These are phyloP conservation scores for Xylaria sp. DNA, from an alignment of 2,329 filamentous ascomycete genomes.

Conservation along the genomic window DNA sequence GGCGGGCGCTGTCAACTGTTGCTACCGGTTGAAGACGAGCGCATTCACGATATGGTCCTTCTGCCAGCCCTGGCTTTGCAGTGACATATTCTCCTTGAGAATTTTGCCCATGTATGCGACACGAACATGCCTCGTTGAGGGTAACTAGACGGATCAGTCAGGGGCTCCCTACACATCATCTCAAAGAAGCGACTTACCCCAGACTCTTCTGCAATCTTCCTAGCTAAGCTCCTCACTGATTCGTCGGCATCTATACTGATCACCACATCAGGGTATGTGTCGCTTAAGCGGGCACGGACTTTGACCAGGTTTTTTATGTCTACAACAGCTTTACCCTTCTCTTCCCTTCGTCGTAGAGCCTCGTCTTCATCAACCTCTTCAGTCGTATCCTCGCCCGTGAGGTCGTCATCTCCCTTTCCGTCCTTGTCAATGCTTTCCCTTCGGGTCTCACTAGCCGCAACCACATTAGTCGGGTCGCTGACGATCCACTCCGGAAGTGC, in stretches of 20 bases:
- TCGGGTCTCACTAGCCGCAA: slow-evolving; percentile 33
- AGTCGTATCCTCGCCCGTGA: slow-evolving; percentile 37
- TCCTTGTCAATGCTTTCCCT: slow-evolving; percentile 30
- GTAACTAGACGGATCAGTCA: slow-evolving; percentile 53
- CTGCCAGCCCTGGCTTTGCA: slow-evolving; percentile 76
- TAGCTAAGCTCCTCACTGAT: slow-evolving; percentile 66
- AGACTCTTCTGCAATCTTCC: slow-evolving; percentile 67
- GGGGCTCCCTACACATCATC: slow-evolving; percentile 4
- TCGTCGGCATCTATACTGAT: slow-evolving; percentile 65
- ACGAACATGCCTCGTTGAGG: slow-evolving; percentile 63
- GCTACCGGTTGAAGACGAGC: slow-evolving; percentile 64
- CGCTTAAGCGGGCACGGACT: slow-evolving; percentile 69
- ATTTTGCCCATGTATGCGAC: slow-evolving; percentile 84
- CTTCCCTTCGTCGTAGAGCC: slow-evolving; percentile 52
- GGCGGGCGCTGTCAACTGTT: slow-evolving; percentile 23
- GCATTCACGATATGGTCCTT: slow-evolving; percentile 78
- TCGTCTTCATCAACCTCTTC: slow-evolving; percentile 44
- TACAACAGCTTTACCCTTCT: slow-evolving; percentile 64
- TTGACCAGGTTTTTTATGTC: slow-evolving; percentile 61
- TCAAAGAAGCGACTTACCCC: slow-evolving; percentile 55
- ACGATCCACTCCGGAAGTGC: slow-evolving; percentile 71
- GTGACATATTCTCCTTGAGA: slow-evolving; percentile 69
- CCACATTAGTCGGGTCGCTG: slow-evolving; percentile 67
- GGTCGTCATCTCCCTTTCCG: slow-evolving; percentile 37
- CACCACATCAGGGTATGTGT: slow-evolving; percentile 67